Percentiles rank a stretch among this genome's conserved stretches.
Evolutionary conservation across 306 rosid genomes (phyloP).

Genomic region (Cicer chorassanicum): DNA sequence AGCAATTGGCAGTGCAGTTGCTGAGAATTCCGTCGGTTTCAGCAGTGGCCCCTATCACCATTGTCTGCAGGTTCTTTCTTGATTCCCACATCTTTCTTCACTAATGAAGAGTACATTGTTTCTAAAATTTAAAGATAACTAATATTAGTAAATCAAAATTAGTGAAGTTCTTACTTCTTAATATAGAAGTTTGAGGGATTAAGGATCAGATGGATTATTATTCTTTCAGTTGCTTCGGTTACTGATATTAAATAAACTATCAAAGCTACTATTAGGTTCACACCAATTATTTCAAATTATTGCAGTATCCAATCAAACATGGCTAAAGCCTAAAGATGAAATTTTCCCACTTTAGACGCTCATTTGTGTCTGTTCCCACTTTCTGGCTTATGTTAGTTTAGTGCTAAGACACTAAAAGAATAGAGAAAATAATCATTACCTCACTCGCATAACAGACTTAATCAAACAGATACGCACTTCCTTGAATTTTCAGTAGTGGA

Average conservation of each 20-base stretch:
- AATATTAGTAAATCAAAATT: constrained; percentile 26
- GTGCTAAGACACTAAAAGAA: background rate
- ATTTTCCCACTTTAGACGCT: too few relatives aligned
- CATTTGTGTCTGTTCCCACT: constrained; percentile 1
- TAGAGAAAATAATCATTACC: background rate
- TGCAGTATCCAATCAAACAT: constrained; percentile 24
- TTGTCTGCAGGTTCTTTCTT: constrained; percentile 43
- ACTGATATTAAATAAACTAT: constrained; percentile 7
- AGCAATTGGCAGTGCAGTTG: constrained; percentile 52
- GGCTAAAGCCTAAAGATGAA: constrained; percentile 7
- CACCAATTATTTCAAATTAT: background rate
- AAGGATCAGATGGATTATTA: constrained; percentile 1
- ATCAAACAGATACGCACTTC: background rate
- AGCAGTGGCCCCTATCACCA: constrained; percentile 36
- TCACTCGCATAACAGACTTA: background rate
- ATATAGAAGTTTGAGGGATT: constrained; percentile 41
- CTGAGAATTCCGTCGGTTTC: constrained; percentile 45
- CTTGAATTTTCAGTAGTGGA: constrained; percentile 4
- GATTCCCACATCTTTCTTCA: constrained; percentile 46
- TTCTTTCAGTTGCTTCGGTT: background rate
- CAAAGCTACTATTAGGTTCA: background rate
- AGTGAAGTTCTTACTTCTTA: constrained; percentile 2
- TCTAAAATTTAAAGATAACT: constrained; percentile 49
- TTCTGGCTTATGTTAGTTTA: background rate
- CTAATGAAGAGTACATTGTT: constrained; percentile 51